Base-by-base conservation (phyloP, 257 asterid genomes). In the Phtheirospermum japonicum region DNA sequence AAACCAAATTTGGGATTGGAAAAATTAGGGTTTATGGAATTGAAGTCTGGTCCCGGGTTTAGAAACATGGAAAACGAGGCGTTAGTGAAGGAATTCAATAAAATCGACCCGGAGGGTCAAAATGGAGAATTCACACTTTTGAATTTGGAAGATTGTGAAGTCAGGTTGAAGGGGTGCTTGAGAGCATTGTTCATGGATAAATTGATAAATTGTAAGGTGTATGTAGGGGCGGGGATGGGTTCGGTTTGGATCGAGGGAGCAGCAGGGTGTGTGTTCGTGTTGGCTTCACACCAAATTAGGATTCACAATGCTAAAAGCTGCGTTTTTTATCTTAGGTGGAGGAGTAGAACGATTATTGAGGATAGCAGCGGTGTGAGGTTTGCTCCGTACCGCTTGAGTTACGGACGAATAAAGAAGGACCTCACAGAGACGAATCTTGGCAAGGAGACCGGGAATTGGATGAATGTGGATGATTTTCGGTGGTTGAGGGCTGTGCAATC, bases 341-440 rank as follows among this genome's bases (percentile, higher is more conserved):
- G 96, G 77, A 90, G 98, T 74, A 85, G 95, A 62, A 95, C 98
- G n/a, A 88, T 88, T 56, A 84, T 90, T 55, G 98, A 90, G 80
- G 91, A 90, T 53, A 55, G 95, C 63, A 59, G 17, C 50, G 84
- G 84, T 59, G 84, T 83, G 64, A 75, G 88, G 54, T 80, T 88
- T 73, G 93, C 94, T 32, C 95, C 98, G 0, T 88, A 82, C 67
- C 73, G 88, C 59, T 80, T 90, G 81, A 77, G 63, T 40, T 90
- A 88, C 63, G 59, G 71, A 31, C 91, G 89, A 65, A 66, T 88
- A 18, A 85, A 81, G 70, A 66, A 68, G 79, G 88, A 91, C 59
- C 85, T 91, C 3, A 72, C 63, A 28, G 83, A 77, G 70, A 94
- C 95, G 5, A 85, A 86, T 78, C 88, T 88, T 71, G 76, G 63